Evolutionary conservation across 257 asterid genomes (phyloP), one percentile per base, ranked within the genome.

Genomic region (Jacaranda mimosifolia): DNA sequence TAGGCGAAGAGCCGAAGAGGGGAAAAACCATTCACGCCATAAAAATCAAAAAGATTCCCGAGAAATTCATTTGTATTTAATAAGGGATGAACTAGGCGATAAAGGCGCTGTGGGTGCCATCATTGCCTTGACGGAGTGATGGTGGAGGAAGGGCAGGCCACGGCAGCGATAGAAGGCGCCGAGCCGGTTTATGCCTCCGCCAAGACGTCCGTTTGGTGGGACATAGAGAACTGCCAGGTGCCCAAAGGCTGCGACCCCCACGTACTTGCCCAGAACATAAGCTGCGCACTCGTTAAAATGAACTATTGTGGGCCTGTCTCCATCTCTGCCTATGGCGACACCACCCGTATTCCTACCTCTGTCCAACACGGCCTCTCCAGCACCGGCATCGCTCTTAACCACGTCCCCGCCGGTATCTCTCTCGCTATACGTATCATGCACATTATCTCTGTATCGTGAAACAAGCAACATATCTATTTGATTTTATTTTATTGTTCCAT

Each of bases 201-300:
- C 55, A 89, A 89, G 87, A 70, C 85, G 18, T 89, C 95, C 7
- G 93, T 91, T 17, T 91, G 97, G 95, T 91, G 95, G 97, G 95
- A 91, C 80, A 88, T 91, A n/a, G 97, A 91, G 82, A 91, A 89
- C 85, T 91, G 97, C 72, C 92, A 88, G 40, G 97, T 87, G 40
- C 89, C 95, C 6, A 83, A 83, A 70, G 80, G 76, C 14, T 87
- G 85, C 80, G 90, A 91, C 70, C 88, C 97, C 53, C 87, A 85
- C 55, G 63, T 79, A 72, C 86, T 91, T 62, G 95, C 95, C 2
- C 91, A 91, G 80, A 91, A 91, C 77, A 89, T 91, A 42, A 84
- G 92, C 62, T 85, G 90, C 5, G 92, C 92, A 56, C 80, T 89
- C 49, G 89, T 77, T 14, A 86, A 84, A 49, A 84, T 88, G 85